A percentile compares a stretch with the other conserved stretches of the same genome.
These are phyloP conservation scores for Neofusicoccum parvum DNA, from an alignment of 2,329 filamentous ascomycete genomes.

Conservation along the genomic window DNA sequence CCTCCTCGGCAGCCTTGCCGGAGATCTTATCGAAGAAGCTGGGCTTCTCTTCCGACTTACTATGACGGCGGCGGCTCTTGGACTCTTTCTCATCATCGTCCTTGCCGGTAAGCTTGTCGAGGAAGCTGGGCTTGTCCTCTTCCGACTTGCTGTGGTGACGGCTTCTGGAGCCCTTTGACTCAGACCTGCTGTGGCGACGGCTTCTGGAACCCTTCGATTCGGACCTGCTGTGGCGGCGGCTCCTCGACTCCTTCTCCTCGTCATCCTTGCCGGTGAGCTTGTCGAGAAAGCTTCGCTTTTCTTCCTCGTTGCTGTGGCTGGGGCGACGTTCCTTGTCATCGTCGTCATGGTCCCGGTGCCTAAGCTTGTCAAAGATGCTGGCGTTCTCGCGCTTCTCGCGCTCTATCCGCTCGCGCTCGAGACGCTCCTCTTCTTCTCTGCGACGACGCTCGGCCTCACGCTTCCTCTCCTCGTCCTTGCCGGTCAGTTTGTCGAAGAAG, in stretches of 20 bases:
- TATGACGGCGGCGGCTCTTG: background rate
- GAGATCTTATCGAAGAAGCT: constrained; percentile 21
- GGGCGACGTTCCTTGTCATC: constrained; percentile 12
- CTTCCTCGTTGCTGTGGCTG: background rate
- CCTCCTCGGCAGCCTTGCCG: constrained; percentile 18
- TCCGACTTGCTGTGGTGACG: constrained; percentile 1
- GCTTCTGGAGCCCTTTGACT: background rate
- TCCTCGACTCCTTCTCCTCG: background rate
- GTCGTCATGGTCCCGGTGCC: background rate
- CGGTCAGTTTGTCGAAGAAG: constrained; percentile 20
- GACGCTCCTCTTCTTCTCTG: constrained; percentile 4
- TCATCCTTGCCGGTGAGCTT: constrained; percentile 8
- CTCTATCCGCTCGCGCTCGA: constrained; percentile 15
- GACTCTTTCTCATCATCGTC: background rate
- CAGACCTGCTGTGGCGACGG: background rate
- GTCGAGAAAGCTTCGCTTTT: constrained; percentile 10
- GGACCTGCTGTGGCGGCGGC: constrained; percentile 11
- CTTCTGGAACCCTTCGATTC: constrained; percentile 5
- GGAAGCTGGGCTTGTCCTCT: background rate
- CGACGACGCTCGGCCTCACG: constrained; percentile 13
- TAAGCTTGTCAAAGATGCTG: constrained; percentile 17
- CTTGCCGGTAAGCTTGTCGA: constrained; percentile 16
- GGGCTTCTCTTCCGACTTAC: constrained; percentile 10
- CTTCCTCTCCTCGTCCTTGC: constrained; percentile 19
- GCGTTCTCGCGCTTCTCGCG: constrained; percentile 10